Evolutionary conservation across 2,329 filamentous ascomycete species (phyloP).

Genomic region (Neofusicoccum sp.): DNA sequence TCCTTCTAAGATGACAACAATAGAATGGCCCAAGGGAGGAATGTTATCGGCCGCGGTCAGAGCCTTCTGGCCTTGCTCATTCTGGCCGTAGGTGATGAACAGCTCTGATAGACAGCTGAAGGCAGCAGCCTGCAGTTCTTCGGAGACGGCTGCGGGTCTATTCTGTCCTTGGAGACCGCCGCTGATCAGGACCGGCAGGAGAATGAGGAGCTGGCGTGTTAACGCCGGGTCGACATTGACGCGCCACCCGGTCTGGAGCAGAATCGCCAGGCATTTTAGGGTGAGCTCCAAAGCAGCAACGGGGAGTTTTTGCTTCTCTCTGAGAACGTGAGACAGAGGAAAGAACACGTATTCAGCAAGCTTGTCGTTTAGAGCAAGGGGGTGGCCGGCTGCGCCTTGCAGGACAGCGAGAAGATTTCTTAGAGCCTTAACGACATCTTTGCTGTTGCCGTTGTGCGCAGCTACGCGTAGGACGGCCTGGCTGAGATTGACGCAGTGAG

Average conservation of each 20-base stretch:
- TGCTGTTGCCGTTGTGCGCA: conserved; percentile 46
- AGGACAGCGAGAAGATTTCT: conserved; percentile 50
- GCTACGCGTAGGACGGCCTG: conserved; percentile 56
- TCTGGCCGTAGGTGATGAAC: conserved; percentile 60
- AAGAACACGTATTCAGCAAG: conserved; percentile 95
- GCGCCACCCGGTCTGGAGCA: conserved; percentile 81
- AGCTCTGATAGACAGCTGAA: conserved; percentile 71
- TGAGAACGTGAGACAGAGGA: conserved; percentile 83
- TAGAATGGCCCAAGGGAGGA: conserved; percentile 78
- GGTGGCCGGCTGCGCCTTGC: conserved; percentile 31
- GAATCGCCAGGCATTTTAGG: conserved; percentile 71
- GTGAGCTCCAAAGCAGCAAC: conserved; percentile 73
- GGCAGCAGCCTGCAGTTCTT: conserved; percentile 74
- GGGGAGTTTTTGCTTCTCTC: conserved; percentile 71
- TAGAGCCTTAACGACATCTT: conserved; percentile 53
- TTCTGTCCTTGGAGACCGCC: conserved; percentile 64
- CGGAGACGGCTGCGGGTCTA: conserved; percentile 55
- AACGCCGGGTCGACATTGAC: conserved; percentile 69
- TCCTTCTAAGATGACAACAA: conserved; percentile 78
- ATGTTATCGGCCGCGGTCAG: conserved; percentile 61
- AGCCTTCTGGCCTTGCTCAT: conserved; percentile 53
- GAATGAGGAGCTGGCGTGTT: conserved; percentile 80
- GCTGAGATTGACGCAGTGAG: conserved; percentile 61
- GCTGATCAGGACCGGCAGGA: conserved; percentile 80
- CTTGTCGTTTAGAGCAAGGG: conserved; percentile 68